phyloP scores from a whole-genome alignment of 192 early-diverging fungal genomes.

The Lobulomyces angularis region DNA sequence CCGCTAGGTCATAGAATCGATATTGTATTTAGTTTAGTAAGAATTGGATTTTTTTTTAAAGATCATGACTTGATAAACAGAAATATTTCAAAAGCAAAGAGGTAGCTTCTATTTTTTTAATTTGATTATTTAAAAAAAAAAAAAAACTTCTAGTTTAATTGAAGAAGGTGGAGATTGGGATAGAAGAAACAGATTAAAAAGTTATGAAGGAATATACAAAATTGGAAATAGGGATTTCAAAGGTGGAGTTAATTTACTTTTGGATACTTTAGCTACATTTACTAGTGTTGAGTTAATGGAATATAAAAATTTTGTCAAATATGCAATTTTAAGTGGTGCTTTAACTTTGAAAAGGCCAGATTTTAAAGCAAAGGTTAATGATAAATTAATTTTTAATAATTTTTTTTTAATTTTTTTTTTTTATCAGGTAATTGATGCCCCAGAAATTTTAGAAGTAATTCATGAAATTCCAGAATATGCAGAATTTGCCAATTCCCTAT shows the following conservation, averaged over 20 bases:
- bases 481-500: constrained; percentile 72
- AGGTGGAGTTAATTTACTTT: constrained; percentile 72
- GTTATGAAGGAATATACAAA: constrained; percentile 84
- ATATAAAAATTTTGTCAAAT: constrained; percentile 92
- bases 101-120: constrained; percentile 28
- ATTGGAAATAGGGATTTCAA: constrained; percentile 95
- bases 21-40: constrained; percentile 79
- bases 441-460: constrained; percentile 93
- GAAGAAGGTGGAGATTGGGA: constrained; percentile 99
- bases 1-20: constrained; percentile 90
- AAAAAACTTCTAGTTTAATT: constrained; percentile 53
- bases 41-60: constrained; percentile 88
- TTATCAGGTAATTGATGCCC: constrained; percentile 71
- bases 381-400: neutral
- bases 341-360: constrained; percentile 82
- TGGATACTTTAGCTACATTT: constrained; percentile 93
- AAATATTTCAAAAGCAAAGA: constrained; percentile 71
- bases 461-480: constrained; percentile 76
- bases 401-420: neutral
- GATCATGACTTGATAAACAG: constrained; percentile 64
- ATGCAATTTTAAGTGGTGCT: constrained; percentile 77
- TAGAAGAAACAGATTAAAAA: constrained; percentile 93
- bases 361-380: constrained; percentile 78
- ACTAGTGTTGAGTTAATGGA: constrained; percentile 95
- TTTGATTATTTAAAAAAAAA: neutral